These are phyloP conservation scores for Plasmopara halstedii DNA, from an alignment of 352 stramenopile genomes.

Conservation along the genomic window DNA sequence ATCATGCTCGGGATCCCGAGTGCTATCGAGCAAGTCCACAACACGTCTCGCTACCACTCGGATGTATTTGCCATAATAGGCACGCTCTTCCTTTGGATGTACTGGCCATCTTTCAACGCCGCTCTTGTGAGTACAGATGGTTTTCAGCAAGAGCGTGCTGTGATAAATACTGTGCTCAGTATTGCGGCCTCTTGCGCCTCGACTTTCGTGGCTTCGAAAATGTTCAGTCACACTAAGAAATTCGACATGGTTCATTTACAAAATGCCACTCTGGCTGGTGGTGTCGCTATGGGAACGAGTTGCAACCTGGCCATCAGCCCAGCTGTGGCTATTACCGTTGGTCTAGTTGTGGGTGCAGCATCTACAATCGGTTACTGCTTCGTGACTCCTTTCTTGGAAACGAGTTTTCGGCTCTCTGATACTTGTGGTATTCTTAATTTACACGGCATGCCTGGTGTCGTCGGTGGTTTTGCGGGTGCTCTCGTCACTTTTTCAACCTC, in stretches of 20 bases:
- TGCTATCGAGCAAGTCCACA: slow-evolving; percentile 33
- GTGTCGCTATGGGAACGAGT: slow-evolving; percentile 69
- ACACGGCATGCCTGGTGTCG: slow-evolving; percentile 66
- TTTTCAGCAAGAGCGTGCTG: slow-evolving; percentile 58
- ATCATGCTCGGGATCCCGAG: slow-evolving; percentile 44
- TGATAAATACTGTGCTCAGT: slow-evolving; percentile 75
- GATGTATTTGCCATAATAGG: slow-evolving; percentile 80
- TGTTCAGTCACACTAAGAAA: slow-evolving; percentile 46
- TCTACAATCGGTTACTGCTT: slow-evolving; percentile 42
- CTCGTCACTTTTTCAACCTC: slow-evolving; percentile 45
- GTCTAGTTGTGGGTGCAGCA: slow-evolving; percentile 41
- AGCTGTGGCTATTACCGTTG: slow-evolving; percentile 38
- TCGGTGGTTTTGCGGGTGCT: slow-evolving; percentile 46
- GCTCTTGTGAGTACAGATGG: slow-evolving; percentile 45
- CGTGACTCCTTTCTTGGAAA: slow-evolving; percentile 35
- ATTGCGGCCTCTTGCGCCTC: slow-evolving; percentile 51
- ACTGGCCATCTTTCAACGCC: slow-evolving; percentile 82
- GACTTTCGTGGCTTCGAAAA: slow-evolving; percentile 43
- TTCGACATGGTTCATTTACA: slow-evolving; percentile 82
- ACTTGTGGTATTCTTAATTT: slow-evolving; percentile 66
- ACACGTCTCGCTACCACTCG: slow-evolving; percentile 59
- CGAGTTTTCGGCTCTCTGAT: slow-evolving; percentile 36
- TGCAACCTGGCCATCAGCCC: slow-evolving; percentile 69
- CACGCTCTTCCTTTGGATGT: slow-evolving; percentile 84
- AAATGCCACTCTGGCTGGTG: slow-evolving; percentile 79